phyloP scores from a whole-genome alignment of 2,329 filamentous ascomycete species.

The Lachnellula subtilissima region DNA sequence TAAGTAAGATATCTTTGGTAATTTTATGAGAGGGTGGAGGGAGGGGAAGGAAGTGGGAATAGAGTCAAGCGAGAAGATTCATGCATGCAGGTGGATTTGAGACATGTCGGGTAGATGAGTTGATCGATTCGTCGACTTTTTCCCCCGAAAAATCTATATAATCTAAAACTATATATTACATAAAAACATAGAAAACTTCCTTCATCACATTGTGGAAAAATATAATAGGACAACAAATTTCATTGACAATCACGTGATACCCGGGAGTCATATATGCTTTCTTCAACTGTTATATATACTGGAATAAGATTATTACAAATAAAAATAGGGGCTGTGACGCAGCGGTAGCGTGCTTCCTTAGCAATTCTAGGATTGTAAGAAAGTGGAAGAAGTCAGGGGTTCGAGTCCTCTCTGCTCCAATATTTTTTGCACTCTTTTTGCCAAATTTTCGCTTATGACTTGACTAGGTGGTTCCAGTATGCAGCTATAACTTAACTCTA shows the following conservation, averaged over 20 bases:
- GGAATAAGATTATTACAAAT: neutral
- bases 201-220: too few species aligned
- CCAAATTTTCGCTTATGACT: neutral
- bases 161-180: too few species aligned
- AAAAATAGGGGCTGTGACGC: neutral
- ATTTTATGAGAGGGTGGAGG: neutral
- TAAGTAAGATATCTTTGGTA: neutral
- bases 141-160: too few species aligned
- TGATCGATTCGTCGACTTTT: too few species aligned
- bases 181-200: too few species aligned
- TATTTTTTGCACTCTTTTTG: neutral
- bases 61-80: neutral
- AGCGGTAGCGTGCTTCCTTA: conserved; percentile 3
- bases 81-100: too few species aligned
- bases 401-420: conserved; percentile 1
- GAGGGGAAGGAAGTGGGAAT: neutral
- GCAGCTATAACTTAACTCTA: too few species aligned
- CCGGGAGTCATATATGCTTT: neutral
- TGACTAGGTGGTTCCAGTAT: neutral
- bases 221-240: too few species aligned
- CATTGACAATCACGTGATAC: neutral
- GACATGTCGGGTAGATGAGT: too few species aligned
- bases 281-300: neutral
- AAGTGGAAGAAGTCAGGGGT: conserved; percentile 1
- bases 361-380: conserved; percentile 1